Base-by-base conservation (phyloP, 805 yeast species). In the Starmera caribaea region DNA sequence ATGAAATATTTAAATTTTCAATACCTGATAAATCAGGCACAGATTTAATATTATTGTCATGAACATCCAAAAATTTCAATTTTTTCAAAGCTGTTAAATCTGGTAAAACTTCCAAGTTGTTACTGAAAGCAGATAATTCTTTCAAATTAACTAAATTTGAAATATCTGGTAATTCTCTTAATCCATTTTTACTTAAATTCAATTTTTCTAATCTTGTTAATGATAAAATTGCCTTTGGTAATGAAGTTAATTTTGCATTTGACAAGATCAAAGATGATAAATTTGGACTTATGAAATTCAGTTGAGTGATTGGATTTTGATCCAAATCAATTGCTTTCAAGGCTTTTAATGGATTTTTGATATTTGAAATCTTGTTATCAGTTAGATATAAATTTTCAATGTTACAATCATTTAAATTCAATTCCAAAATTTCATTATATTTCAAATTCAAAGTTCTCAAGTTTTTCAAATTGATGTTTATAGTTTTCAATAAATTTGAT, bases 291-390 rank as follows among this genome's bases (percentile, higher is more conserved):
- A 63, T 57, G 16, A 69, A 57, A 29, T 73, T 74, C 45, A 85
- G 69, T 41, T 74, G 70, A 0, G 96, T 87, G 40, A 88, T 74
- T 5, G 96, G 97, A 56, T 88, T 89, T 54, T 82, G 74, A 54
- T 83, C 88, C 36, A 88, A 65, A 52, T 81, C 83, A 32, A 89
- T 66, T 13, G 81, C 71, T 51, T 82, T 73, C 49, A 89, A 63
- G 38, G 73, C 73, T 28, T 74, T 73, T 51, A 85, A 72, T 36
- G 71, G 63, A 53, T 76, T 81, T 40, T 75, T 73, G 54, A 85
- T 81, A 13, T 74, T 73, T 0, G 94, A 76, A 12, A 88, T 79
- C 44, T 73, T 73, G 55, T 87, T 87, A 55, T 84, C 84, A 3
- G 90, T 73, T 8, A 86, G 75, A 49, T 78, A 76, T 17, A 83